Percentiles rank a stretch among this genome's conserved stretches.
These are phyloP conservation scores for Xanthoconium purpureum DNA, from an alignment of 768 basidiomycete species.

Conservation along the genomic window DNA sequence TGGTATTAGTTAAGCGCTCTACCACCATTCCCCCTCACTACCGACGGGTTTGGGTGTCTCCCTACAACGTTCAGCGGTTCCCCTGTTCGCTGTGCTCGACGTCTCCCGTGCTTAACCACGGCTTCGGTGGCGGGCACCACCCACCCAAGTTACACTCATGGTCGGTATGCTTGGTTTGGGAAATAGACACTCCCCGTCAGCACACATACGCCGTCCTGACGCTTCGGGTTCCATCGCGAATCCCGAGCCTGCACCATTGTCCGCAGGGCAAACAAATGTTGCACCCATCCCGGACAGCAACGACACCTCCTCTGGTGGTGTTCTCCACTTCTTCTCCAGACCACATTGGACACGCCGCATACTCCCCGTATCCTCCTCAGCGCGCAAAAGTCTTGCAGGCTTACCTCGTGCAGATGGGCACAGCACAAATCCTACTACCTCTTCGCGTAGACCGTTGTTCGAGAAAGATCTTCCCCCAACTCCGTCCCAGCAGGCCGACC, in stretches of 20 bases:
- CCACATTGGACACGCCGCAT: conserved; percentile 62
- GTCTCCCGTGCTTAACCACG: neutral
- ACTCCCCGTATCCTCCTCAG: conserved; percentile 30
- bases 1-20: conserved; percentile 13
- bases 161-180: conserved; percentile 39
- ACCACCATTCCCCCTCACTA: conserved; percentile 2
- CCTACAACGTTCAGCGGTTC: neutral
- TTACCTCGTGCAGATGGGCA: conserved; percentile 21
- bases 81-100: too few species aligned
- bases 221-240: conserved; percentile 32
- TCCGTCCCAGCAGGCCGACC: conserved; percentile 18
- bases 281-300: conserved; percentile 43
- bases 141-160: conserved; percentile 25
- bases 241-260: conserved; percentile 32
- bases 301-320: conserved; percentile 36
- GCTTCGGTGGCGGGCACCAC: neutral
- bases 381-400: conserved; percentile 30
- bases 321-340: conserved; percentile 58
- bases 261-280: conserved; percentile 45
- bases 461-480: conserved; percentile 55
- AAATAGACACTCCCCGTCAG: conserved; percentile 33
- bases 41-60: neutral
- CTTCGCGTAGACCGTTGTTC: conserved; percentile 10
- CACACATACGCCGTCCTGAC: conserved; percentile 23
- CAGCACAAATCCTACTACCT: conserved; percentile 18